A percentile compares a stretch with the other conserved stretches of the same genome.
Evolutionary conservation across 73 alveolate species (phyloP).

Genomic region (Tetrahymena elliotti): DNA sequence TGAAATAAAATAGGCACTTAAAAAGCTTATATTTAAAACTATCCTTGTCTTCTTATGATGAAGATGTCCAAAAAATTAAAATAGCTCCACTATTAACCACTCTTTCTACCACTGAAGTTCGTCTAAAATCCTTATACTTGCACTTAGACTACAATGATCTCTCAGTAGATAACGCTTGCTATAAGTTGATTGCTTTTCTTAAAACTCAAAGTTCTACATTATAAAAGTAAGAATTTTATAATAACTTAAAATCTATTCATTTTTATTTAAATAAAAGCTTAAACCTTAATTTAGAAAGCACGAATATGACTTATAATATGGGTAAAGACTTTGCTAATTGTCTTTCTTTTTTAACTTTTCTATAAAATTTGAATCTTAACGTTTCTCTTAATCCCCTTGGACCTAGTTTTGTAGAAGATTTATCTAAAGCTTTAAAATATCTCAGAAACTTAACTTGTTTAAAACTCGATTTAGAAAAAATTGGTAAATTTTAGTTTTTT

Average conservation of each 20-base stretch:
- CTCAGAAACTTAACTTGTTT: not conserved
- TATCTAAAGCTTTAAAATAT: not conserved
- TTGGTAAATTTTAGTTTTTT: not conserved
- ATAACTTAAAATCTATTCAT: not conserved
- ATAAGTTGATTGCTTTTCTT: not conserved
- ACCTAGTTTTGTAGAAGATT: not conserved
- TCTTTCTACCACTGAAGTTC: not conserved
- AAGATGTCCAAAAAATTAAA: not conserved
- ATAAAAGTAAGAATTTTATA: not conserved
- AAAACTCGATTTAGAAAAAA: not conserved
- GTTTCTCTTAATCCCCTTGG: not conserved
- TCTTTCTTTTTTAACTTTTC: not conserved
- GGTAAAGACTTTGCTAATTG: not conserved
- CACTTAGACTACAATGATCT: not conserved
- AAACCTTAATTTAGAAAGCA: not conserved
- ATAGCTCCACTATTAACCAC: not conserved
- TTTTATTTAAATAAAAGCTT: not conserved
- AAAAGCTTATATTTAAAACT: not conserved
- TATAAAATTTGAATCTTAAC: not conserved
- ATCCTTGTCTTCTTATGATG: not conserved
- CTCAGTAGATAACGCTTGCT: not conserved
- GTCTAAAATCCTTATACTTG: not conserved
- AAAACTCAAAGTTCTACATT: not conserved
- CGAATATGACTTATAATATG: not conserved
- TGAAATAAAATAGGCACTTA: not conserved